Base-by-base conservation (phyloP, 495 filamentous ascomycete genomes). In the Peziza echinospora region DNA sequence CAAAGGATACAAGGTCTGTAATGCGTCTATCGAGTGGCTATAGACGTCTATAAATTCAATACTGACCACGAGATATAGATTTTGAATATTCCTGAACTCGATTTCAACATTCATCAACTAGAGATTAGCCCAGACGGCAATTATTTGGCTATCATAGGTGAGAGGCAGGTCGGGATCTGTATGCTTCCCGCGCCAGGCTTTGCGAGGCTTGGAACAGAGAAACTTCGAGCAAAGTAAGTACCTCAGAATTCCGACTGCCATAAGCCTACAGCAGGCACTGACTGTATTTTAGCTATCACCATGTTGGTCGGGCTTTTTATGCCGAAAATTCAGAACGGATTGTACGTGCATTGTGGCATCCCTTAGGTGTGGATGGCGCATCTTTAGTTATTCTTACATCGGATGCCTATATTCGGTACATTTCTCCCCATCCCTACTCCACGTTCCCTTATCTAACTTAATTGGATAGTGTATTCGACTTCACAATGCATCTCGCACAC, bases 71-170 rank as follows among this genome's bases (percentile, higher is more conserved):
- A 47, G 48, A 37, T 9, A 10, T 5, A 11, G 42, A 21, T 24
- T 16, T 5, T 47, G n/a, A 19, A 58, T 48, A 25, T 60, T 3
- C 57, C 56, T 9, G 44, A 50, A 46, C 41, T 60, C 3, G 44
- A 56, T 45, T 60, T 59, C 28, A 56, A 59, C 17, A 54, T 60
- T 24, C 45, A 39, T 25, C 56, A 59, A 21, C 44, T 60, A 13
- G 57, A 59, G 37, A 59, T 60, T 23, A 53, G 53, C 16, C 40
- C 48, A 23, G 57, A 60, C 51, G 57, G 56, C 6, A n/a, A 56
- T 19, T 59, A 51, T 34, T 41, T 60, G 7, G 57, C 56, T 42
- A 54, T 60, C 21, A 25, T 59, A 9, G 57, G 57, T 1, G 57
- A 60, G 37, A 56, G 41, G 21, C 47, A 56, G 39, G 47, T 59